Evolutionary conservation across 192 early-diverging fungal genomes (phyloP).

Genomic region (Backusella westeae): DNA sequence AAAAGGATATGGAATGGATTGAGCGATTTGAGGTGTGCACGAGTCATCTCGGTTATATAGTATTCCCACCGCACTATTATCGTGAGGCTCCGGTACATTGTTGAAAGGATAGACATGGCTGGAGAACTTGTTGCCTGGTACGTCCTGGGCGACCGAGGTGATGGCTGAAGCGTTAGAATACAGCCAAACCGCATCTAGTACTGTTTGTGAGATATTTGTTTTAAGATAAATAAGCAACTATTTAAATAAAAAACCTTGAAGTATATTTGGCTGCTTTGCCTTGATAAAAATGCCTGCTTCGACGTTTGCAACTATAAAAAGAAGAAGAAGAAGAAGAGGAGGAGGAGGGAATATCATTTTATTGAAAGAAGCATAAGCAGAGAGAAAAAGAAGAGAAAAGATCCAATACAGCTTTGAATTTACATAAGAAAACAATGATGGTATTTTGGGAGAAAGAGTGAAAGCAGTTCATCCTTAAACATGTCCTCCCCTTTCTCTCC

Average conservation of each 20-base stretch:
- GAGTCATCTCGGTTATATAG: conserved; percentile 22
- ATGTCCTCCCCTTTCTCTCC: not conserved
- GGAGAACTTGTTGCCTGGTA: not conserved
- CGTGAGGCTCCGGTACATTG: not conserved
- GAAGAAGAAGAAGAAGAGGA: not conserved
- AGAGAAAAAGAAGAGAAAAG: not conserved
- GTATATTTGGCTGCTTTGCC: conserved; percentile 4
- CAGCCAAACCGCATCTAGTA: conserved; percentile 15
- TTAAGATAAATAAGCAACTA: not conserved
- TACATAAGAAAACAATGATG: not conserved
- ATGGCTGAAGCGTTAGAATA: conserved; percentile 20
- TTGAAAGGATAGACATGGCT: not conserved
- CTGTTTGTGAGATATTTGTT: not conserved
- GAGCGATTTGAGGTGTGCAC: conserved; percentile 5
- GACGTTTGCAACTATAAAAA: not conserved
- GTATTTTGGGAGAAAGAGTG: not conserved
- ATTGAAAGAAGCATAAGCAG: not conserved
- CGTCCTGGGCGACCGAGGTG: conserved; percentile 5
- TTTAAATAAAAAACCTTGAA: conserved; percentile 6
- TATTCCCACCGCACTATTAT: not conserved
- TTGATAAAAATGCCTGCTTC: conserved; percentile 13
- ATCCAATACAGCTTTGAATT: not conserved
- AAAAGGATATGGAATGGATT: not conserved
- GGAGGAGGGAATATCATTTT: not conserved
- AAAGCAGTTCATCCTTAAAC: conserved; percentile 14